Evolutionary conservation across 2,329 filamentous ascomycete species (phyloP).

Genomic region (Colletotrichum sp.): DNA sequence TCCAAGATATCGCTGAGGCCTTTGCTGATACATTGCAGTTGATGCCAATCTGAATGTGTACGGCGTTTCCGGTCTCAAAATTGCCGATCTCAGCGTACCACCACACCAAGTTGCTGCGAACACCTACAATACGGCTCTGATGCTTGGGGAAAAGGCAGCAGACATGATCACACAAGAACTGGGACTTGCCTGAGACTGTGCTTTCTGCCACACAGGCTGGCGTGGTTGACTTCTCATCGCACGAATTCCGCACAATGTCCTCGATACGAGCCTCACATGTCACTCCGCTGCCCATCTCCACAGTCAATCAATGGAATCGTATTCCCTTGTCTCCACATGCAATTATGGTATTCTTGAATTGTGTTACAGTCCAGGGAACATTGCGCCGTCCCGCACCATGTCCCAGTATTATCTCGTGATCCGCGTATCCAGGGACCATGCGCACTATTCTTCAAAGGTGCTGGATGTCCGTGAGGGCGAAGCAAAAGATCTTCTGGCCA

Average conservation of each 20-base stretch:
- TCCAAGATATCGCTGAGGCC: background rate
- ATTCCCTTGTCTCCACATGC: background rate
- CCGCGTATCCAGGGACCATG: background rate
- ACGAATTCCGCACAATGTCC: background rate
- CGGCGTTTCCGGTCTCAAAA: slow-evolving; percentile 44
- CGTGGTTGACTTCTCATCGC: background rate
- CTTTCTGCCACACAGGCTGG: background rate
- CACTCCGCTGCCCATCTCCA: background rate
- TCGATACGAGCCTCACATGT: background rate
- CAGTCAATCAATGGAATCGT: background rate
- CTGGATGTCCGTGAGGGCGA: background rate
- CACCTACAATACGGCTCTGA: slow-evolving; percentile 52
- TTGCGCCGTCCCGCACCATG: background rate
- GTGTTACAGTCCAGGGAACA: background rate
- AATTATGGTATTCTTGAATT: background rate
- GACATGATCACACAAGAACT: slow-evolving; percentile 44
- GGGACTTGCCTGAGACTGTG: slow-evolving; percentile 7
- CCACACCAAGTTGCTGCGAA: slow-evolving; percentile 50
- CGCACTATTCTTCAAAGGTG: background rate
- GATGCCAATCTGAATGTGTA: slow-evolving; percentile 46
- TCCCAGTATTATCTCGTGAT: background rate
- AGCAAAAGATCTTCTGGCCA: background rate
- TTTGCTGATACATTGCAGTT: slow-evolving; percentile 28
- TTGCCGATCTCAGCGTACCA: slow-evolving; percentile 42
- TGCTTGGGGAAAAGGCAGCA: slow-evolving; percentile 49